Conservation (phyloP, 2,329 filamentous ascomycete species). For the Pleurostoma richardsiae region DNA sequence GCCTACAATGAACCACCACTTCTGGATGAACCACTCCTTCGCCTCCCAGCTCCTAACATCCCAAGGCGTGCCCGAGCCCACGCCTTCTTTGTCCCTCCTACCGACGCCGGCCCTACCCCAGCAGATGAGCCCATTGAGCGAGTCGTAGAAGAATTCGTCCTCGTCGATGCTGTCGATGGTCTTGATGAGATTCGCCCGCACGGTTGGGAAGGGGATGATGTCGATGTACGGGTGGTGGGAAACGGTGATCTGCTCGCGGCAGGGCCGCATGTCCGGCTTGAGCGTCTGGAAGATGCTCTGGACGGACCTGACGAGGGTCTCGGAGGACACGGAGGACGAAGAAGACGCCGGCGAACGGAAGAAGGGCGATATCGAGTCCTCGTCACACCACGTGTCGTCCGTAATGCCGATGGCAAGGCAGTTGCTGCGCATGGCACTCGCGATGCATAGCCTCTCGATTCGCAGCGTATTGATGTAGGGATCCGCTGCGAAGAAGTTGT, state of each 20-base stretch:
- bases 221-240: constrained; percentile 17
- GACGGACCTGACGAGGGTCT: constrained; percentile 8
- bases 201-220: constrained; percentile 16
- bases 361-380: constrained; percentile 19
- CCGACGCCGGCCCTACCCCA: constrained; percentile 14
- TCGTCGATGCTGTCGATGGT: constrained; percentile 8
- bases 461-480: constrained; percentile 19
- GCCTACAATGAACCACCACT: constrained; percentile 8
- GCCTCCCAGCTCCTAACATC: constrained; percentile 12
- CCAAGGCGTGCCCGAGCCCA: constrained; percentile 17
- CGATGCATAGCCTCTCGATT: constrained; percentile 17
- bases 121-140: constrained; percentile 15
- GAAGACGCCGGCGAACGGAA: constrained; percentile 9
- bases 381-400: constrained; percentile 15
- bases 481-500: constrained; percentile 9
- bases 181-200: constrained; percentile 15
- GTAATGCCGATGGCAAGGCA: constrained; percentile 16
- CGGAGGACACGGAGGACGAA: background rate
- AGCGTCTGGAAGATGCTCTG: constrained; percentile 16
- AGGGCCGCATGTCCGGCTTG: constrained; percentile 16
- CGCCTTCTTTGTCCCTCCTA: constrained; percentile 5
- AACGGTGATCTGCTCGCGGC: constrained; percentile 13
- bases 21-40: constrained; percentile 8
- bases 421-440: constrained; percentile 13
- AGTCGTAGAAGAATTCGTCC: constrained; percentile 15